A percentile compares a stretch with the other conserved stretches of the same genome.
Evolutionary conservation across 140 eudicot genomes (phyloP).

Genomic region (Anethum foeniculum): DNA sequence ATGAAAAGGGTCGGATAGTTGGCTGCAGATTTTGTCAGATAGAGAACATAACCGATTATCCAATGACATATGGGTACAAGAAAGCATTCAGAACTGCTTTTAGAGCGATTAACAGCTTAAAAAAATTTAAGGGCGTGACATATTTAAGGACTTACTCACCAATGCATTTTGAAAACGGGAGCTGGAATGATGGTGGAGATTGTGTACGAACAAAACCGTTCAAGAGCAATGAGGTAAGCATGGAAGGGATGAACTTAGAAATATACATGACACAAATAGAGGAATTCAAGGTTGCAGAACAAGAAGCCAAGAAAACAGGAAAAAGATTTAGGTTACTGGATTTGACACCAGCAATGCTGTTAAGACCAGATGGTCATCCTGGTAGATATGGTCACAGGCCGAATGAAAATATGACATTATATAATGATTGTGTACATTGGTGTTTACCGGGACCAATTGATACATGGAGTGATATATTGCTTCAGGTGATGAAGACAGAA

Average conservation of each 20-base stretch:
- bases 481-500: conserved; percentile 52
- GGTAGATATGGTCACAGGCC: conserved; percentile 58
- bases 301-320: conserved; percentile 29
- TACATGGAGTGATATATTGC: conserved; percentile 64
- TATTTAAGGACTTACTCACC: conserved; percentile 51
- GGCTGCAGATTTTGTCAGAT: conserved; percentile 45
- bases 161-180: conserved; percentile 60
- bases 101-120: conserved; percentile 25
- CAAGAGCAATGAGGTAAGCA: conserved; percentile 31
- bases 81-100: conserved; percentile 45
- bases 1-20: conserved; percentile 24
- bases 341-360: conserved; percentile 37
- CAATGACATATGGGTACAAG: conserved; percentile 34
- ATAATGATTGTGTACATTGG: conserved; percentile 74
- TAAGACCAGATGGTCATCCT: conserved; percentile 83
- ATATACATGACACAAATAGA: conserved; percentile 37
- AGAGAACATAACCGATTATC: conserved; percentile 29
- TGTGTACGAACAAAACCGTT: conserved; percentile 45
- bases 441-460: conserved; percentile 77
- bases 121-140: conserved; percentile 34
- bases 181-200: conserved; percentile 58
- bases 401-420: conserved; percentile 32
- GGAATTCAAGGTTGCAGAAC: conserved; percentile 34
- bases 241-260: conserved; percentile 44
- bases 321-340: conserved; percentile 36